Base-by-base conservation (phyloP, 1,139 yeast species). In the Suhomyces chickasaworum region DNA sequence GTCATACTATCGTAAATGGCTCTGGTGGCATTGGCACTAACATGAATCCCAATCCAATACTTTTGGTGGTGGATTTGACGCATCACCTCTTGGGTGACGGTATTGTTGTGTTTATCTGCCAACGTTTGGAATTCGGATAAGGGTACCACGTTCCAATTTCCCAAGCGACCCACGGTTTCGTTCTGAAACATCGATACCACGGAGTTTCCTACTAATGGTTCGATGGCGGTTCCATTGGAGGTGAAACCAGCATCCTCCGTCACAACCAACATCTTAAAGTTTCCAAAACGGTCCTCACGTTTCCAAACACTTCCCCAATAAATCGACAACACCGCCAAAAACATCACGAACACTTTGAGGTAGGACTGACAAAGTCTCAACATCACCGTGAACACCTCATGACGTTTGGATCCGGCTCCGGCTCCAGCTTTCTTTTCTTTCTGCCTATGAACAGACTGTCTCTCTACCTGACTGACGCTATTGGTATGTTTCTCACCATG, bases 241-340 rank as follows among this genome's bases (percentile, higher is more conserved):
- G 49, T 44, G 18, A 61, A 57, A 1, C 55, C 41, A 15, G 58
- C 56, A 51, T 81, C 84, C 49, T 76, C 80, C 44, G 74, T 63
- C 20, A 75, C 74, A 29, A 83, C 75, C 44, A 78, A 61, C 58
- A 77, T 64, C 20, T 70, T 63, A 51, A 83, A 59, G 51, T 79
- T 73, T 10, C 56, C 56, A 31, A 64, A 60, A 21, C 84, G 60
- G 6, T 53, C 48, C 2, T 52, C 52, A 42, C 87, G 64, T 22
- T 68, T 52, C 56, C 69, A 82, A 56, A 75, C 64, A 1, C 85
- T 67, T 1, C 86, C 89, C 86, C 88, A 83, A 57, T 79, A 83
- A 15, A 83, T 63, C 3, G 84, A 73, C 49, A 82, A 68, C 8
- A 77, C 53, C 6, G 60, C 68, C 29, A 66, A 44, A 44, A 57